phyloP scores from a whole-genome alignment of 192 early-diverging fungal species.

The Entomortierella lignicola region DNA sequence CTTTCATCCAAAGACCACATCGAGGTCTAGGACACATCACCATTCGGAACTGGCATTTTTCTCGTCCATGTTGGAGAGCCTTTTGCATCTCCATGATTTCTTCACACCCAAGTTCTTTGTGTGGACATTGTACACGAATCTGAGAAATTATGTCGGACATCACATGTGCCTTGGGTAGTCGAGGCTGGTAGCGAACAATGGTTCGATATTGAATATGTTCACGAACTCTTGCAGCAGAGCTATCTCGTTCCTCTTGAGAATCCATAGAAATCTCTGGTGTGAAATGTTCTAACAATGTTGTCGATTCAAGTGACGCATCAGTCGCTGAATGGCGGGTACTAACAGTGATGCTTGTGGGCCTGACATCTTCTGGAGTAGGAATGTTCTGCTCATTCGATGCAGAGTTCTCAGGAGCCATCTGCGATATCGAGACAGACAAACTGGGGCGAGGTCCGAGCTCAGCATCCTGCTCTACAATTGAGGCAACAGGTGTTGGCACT shows the following conservation, averaged over 20 bases:
- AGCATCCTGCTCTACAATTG: neutral
- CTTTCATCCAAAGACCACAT: conserved; percentile 48
- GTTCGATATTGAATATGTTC: conserved; percentile 38
- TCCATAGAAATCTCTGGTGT: neutral
- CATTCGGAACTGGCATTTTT: conserved; percentile 23
- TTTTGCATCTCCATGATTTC: conserved; percentile 42
- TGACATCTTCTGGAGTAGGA: neutral
- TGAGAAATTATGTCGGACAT: conserved; percentile 53
- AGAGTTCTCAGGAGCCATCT: neutral
- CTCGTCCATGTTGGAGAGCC: conserved; percentile 33
- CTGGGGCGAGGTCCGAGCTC: neutral
- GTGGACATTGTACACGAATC: conserved; percentile 38
- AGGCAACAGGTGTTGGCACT: conserved; percentile 19
- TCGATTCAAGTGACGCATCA: neutral
- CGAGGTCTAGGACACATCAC: conserved; percentile 40
- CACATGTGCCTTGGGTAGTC: conserved; percentile 49
- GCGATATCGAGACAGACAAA: too few relatives aligned
- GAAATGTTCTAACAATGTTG: neutral
- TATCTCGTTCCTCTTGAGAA: neutral
- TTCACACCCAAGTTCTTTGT: conserved; percentile 22
- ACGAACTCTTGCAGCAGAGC: neutral
- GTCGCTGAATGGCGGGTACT: neutral
- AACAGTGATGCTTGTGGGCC: neutral
- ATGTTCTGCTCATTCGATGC: neutral
- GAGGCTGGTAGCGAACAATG: conserved; percentile 44